Conservation (phyloP, 176 grass and related monocot species). For the Ensete ventricosum region DNA sequence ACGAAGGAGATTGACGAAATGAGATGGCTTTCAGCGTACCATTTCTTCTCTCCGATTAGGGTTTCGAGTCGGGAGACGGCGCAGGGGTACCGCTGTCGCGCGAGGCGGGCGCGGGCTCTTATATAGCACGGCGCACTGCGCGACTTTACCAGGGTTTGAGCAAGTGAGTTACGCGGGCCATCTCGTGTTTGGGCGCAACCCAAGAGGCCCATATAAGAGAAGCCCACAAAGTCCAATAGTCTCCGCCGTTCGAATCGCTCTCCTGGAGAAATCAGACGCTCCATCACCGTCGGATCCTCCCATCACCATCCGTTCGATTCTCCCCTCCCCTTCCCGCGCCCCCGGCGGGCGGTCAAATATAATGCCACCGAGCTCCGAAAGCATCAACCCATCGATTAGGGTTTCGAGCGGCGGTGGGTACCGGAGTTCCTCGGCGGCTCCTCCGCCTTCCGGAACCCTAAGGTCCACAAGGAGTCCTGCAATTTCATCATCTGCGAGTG, state of each 20-base stretch:
- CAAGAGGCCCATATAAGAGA: too few relatives aligned
- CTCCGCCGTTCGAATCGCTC: background rate
- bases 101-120: too few relatives aligned
- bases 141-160: too few relatives aligned
- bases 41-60: too few relatives aligned
- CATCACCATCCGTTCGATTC: background rate
- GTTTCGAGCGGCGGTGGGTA: slow-evolving; percentile 37
- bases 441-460: slow-evolving; percentile 66
- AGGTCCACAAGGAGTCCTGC: slow-evolving; percentile 93
- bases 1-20: too few relatives aligned
- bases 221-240: too few relatives aligned
- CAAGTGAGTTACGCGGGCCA: too few relatives aligned
- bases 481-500: slow-evolving; percentile 87
- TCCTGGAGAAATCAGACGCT: background rate
- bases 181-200: too few relatives aligned
- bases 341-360: background rate
- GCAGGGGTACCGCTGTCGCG: too few relatives aligned
- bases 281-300: background rate
- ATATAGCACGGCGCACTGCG: too few relatives aligned
- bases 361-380: slow-evolving; percentile 11
- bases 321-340: background rate
- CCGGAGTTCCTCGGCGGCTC: slow-evolving; percentile 92
- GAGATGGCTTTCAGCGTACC: too few relatives aligned
- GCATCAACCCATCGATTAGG: background rate
- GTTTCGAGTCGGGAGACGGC: too few relatives aligned